Evolutionary conservation across 2,329 filamentous ascomycete genomes (phyloP).

Genomic region (Didymella glomerata): DNA sequence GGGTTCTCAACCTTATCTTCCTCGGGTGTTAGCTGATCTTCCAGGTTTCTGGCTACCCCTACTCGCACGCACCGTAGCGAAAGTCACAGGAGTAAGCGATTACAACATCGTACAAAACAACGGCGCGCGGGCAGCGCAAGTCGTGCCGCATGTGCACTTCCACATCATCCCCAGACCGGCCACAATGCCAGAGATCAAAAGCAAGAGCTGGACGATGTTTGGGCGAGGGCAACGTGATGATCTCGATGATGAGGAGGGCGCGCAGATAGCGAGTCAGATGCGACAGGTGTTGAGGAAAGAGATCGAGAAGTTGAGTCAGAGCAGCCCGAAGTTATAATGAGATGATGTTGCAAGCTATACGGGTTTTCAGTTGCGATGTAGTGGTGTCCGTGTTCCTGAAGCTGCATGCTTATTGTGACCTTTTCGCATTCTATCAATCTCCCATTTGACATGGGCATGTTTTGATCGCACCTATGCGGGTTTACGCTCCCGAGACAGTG

Average conservation of each 20-base stretch:
- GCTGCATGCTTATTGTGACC: too few relatives aligned
- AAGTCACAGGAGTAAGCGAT: constrained; percentile 75
- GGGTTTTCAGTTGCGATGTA: too few relatives aligned
- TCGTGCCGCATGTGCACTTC: constrained; percentile 93
- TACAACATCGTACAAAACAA: constrained; percentile 99
- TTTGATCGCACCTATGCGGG: too few relatives aligned
- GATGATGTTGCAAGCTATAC: neutral
- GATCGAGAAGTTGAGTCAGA: constrained; percentile 37
- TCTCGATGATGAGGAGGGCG: constrained; percentile 78
- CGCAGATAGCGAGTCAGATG: constrained; percentile 63
- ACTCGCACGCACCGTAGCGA: constrained; percentile 74
- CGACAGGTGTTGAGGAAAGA: constrained; percentile 53
- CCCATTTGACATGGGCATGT: too few relatives aligned
- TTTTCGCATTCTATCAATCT: too few relatives aligned
- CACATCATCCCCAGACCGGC: constrained; percentile 86
- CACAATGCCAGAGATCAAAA: constrained; percentile 60
- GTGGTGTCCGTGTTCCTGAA: too few relatives aligned
- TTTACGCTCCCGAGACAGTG: too few relatives aligned
- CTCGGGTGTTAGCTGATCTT: too few relatives aligned
- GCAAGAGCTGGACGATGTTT: constrained; percentile 82
- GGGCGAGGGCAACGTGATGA: constrained; percentile 76
- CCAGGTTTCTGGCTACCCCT: constrained; percentile 69
- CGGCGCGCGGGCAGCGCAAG: constrained; percentile 85
- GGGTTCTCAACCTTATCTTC: too few relatives aligned
- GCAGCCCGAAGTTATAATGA: constrained; percentile 2